Base-by-base conservation (phyloP, 495 filamentous ascomycete species). In the Hyaloscypha bicolor region DNA sequence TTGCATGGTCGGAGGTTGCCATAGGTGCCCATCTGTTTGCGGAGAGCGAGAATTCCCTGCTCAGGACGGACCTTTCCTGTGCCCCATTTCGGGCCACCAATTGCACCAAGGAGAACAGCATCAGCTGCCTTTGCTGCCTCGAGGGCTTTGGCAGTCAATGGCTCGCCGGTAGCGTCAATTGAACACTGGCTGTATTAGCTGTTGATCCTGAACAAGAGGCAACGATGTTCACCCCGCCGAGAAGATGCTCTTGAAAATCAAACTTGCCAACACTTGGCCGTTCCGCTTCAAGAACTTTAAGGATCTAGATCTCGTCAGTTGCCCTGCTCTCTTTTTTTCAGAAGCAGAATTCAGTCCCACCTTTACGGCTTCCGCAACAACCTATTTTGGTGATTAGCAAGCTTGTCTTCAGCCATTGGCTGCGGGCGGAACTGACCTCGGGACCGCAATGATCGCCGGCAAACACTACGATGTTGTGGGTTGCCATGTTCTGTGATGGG, bases 21-120 rank as follows among this genome's bases (percentile, higher is more conserved):
- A 81, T 95, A 99, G 71, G 95, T 92, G 75, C 85, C 83, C 84
- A 99, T 90, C 77, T 97, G 90, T 78, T 96, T 97, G 82, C 95
- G 93, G 55, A 99, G 91, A 70, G 84, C 86, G 62, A 99, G 91
- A 76, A 99, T 86, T 65, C 95, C 95, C 80, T 98, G 94, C 75
- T 99, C 95, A 6, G 95, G 95, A 58, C 95, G 91, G 66, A 98
- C 90, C 61, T 86, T 76, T 69, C 93, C 92, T 4, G 91, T 93
- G 64, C 95, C 95, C 93, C 96, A 99, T 94, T 99, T 90, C 12
- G 95, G 95, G 51, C 95, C 95, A 71, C 95, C 95, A 73, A 99
- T 96, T 66, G 95, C 95, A 63, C 95, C 95, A 37, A 99, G 87
- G 64, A 99, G 86, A 62, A 98, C 89, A 37, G 94, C 95, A 76